Evolutionary conservation across 106 monocot genomes (phyloP), one percentile per base, ranked within the genome.

Genomic region (Agapanthus africanus): DNA sequence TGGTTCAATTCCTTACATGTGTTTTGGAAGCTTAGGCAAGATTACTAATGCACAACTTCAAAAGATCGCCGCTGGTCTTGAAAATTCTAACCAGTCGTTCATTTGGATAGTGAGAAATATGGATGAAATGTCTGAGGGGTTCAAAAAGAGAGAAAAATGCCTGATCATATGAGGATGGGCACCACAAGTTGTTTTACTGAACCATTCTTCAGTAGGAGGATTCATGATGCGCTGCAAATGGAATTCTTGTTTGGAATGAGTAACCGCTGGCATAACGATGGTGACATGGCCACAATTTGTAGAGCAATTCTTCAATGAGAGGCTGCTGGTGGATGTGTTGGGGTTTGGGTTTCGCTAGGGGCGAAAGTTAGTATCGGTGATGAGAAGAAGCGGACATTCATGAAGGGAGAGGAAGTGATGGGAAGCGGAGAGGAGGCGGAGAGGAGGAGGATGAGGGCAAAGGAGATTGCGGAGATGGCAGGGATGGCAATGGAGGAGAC

Each of bases 341-440:
- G 13, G 28, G 14, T 28, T 2, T 26, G 56, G 56, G 56, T 56
- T 2, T 30, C 56, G 3, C 28, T 56, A 3, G 56, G 56, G 28
- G 56, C 56, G 28, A 56, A 11, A 30, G 56, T 56, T 30, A 28
- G 26, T 10, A 56, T 26, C 8, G 56, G 28, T 5, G 1, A 7
- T 8, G 56, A 56, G 56, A 30, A 56, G 56, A 30, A 56, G 27
- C 26, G 28, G 56, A 56, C 56, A 30, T 13, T 56, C 2, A 30
- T 59, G 70, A 59, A 15, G 70, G 70, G 28, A 6, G 70, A 19
- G 19, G 59, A 39, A 34, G 59, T 70, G 54, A 70, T 70, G 70
- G 59, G 28, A 7, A 59, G 4, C 15, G 57, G 70, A 0, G 59
- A 59, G 28, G 70, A 70, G 59, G 57, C 70, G 11, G 70, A 56